Conservation (phyloP, 2,329 filamentous ascomycete species). For the Fusarium gaditjirri region DNA sequence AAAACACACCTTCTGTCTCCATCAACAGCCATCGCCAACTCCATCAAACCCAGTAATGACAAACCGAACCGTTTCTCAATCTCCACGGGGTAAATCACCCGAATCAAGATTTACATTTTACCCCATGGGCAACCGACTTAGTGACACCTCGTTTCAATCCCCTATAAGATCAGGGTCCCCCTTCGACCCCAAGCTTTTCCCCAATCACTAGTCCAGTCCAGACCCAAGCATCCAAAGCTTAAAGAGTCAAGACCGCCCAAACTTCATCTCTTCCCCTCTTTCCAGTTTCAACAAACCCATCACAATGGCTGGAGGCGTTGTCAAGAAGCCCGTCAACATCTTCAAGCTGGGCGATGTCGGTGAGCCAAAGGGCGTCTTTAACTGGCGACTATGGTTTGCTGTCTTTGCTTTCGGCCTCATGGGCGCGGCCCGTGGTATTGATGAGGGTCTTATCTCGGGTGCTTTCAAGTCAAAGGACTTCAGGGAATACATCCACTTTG, state of each 20-base stretch:
- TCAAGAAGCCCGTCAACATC: constrained; percentile 25
- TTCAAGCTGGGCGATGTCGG: constrained; percentile 16
- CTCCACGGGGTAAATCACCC: constrained; percentile 16
- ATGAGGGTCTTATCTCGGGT: constrained; percentile 18
- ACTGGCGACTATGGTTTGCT: constrained; percentile 24
- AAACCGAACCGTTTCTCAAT: neutral
- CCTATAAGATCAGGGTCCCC: constrained; percentile 17
- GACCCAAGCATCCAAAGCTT: neutral
- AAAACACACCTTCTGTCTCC: neutral
- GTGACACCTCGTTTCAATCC: neutral
- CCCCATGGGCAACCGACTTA: constrained; percentile 13
- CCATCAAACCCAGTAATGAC: neutral
- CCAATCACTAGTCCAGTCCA: constrained; percentile 1
- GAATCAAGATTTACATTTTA: neutral
- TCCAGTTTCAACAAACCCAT: too few species aligned
- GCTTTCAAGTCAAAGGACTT: constrained; percentile 23
- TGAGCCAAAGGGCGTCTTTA: constrained; percentile 17
- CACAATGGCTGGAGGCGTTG: constrained; percentile 16
- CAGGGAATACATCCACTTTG: constrained; percentile 10
- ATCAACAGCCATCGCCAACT: neutral
- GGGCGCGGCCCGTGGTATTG: constrained; percentile 15
- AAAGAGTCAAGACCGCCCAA: neutral
- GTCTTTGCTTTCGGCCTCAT: constrained; percentile 20
- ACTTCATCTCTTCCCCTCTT: neutral
- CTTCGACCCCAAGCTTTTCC: constrained; percentile 8